Base-by-base conservation (phyloP, 768 basidiomycete genomes). In the Naganishia randhawae region DNA sequence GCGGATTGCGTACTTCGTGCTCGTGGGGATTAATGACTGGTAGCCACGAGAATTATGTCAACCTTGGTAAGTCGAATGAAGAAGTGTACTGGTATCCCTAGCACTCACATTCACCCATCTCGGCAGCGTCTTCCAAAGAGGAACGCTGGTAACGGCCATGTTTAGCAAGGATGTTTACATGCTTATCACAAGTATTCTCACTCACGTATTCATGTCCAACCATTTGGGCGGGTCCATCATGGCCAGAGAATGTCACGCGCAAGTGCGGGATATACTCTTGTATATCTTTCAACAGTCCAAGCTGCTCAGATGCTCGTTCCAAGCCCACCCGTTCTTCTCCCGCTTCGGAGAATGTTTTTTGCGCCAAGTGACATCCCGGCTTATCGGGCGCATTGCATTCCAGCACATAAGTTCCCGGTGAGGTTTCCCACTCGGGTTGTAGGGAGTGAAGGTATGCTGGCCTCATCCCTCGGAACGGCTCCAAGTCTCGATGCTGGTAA, bases 181-280 rank as follows among this genome's bases (percentile, higher is more conserved):
- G 29, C 16, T 14, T n/a, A 22, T 31, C 31, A 45, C 1, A 3
- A 52, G 31, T 33, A 39, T 16, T n/a, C 16, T 25, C 35, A 71
- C 73, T 75, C 73, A 76, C 77, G 66, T 75, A 76, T 69, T 75
- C 77, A 67, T 75, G 75, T 31, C 75, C 76, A 5, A 77, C 74
- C 68, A 76, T 74, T 27, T 78, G 76, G 71, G 72, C 74, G 14
- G 77, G 77, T 9, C 70, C 77, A 71, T 78, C 77, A 68, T 78
- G 73, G 65, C 72, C 73, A 50, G 73, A 76, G 53, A 76, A 76
- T 22, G 74, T 74, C 39, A 72, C 75, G 42, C 73, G 64, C 25
- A 77, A 62, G 33, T 68, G 66, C 50, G 75, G 74, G 35, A 78
- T 37, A 16, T 70, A 67, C 29, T 51, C 67, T 57, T 75, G 71